Evolutionary conservation across 192 early-diverging fungal species (phyloP).

Genomic region (Coemansia sp.): DNA sequence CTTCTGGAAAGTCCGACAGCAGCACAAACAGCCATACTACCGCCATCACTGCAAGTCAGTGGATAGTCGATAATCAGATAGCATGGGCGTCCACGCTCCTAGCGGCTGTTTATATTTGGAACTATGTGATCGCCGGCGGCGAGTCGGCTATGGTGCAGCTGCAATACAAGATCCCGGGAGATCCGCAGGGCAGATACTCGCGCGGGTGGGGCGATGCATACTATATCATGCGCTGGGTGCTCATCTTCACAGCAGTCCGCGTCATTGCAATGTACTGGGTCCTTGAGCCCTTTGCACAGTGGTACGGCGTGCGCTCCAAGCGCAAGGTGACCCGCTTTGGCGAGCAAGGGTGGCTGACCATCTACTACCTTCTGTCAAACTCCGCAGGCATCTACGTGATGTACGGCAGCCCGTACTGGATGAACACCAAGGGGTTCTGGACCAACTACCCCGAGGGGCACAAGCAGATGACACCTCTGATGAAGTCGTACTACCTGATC

Average conservation of each 20-base stretch:
- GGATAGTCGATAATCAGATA: conserved; percentile 44
- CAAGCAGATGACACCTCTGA: conserved; percentile 48
- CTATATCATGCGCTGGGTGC: conserved; percentile 63
- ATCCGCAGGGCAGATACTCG: conserved; percentile 39
- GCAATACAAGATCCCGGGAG: conserved; percentile 35
- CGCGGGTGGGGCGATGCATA: conserved; percentile 42
- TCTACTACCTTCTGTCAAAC: conserved; percentile 67
- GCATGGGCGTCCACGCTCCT: conserved; percentile 31
- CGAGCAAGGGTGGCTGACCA: conserved; percentile 70
- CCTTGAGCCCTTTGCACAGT: conserved; percentile 38
- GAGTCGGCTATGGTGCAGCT: conserved; percentile 37
- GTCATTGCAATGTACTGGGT: conserved; percentile 44
- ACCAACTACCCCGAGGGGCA: conserved; percentile 68
- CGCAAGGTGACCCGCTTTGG: conserved; percentile 60
- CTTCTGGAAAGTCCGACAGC: background rate
- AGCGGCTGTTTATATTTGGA: conserved; percentile 32
- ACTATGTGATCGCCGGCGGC: conserved; percentile 17
- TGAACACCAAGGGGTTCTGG: conserved; percentile 70
- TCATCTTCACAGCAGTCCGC: conserved; percentile 70
- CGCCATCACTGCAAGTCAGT: conserved; percentile 18
- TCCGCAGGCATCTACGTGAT: conserved; percentile 66
- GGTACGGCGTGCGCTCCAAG: conserved; percentile 32
- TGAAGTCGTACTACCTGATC: conserved; percentile 74
- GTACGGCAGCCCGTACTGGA: conserved; percentile 69
- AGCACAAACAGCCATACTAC: background rate